phyloP scores from a whole-genome alignment of 2,329 filamentous ascomycete genomes.

The Phyllosticta citriasiana region DNA sequence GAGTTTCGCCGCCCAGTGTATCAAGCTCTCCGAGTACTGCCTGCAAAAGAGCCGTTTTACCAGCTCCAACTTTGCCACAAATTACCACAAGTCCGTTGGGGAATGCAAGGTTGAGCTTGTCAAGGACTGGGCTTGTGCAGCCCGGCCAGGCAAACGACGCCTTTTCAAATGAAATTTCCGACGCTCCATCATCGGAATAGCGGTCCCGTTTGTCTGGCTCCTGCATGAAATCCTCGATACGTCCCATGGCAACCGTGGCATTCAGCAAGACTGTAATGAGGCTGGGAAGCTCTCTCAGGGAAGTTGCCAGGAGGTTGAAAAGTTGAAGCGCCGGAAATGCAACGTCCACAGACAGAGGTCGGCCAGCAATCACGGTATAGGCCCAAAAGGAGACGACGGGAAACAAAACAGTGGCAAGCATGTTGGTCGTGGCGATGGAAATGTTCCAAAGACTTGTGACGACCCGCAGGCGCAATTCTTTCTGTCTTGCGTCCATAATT shows the following conservation, averaged over 20 bases:
- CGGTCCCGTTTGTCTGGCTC: constrained; percentile 65
- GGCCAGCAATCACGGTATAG: constrained; percentile 62
- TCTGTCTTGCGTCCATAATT: constrained; percentile 57
- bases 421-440: constrained; percentile 58
- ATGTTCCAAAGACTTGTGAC: constrained; percentile 53
- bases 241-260: constrained; percentile 68
- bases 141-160: constrained; percentile 78
- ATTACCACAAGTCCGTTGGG: constrained; percentile 49
- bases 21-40: constrained; percentile 51
- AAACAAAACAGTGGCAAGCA: constrained; percentile 62
- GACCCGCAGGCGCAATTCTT: constrained; percentile 57
- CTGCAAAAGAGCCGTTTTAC: constrained; percentile 53
- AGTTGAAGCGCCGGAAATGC: constrained; percentile 80
- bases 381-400: constrained; percentile 73
- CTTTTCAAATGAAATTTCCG: constrained; percentile 44
- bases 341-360: constrained; percentile 63
- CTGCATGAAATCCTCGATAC: constrained; percentile 77
- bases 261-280: constrained; percentile 71
- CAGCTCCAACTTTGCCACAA: constrained; percentile 53
- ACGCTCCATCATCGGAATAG: constrained; percentile 27
- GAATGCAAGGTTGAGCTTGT: constrained; percentile 45
- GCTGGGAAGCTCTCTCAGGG: constrained; percentile 63
- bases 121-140: constrained; percentile 44
- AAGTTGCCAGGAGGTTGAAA: constrained; percentile 64
- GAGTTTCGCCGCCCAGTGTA: constrained; percentile 39